A percentile compares a stretch with the other conserved stretches of the same genome.
These are phyloP conservation scores for Penicillium sp. DNA, from an alignment of 2,329 filamentous ascomycete species.

Conservation along the genomic window DNA sequence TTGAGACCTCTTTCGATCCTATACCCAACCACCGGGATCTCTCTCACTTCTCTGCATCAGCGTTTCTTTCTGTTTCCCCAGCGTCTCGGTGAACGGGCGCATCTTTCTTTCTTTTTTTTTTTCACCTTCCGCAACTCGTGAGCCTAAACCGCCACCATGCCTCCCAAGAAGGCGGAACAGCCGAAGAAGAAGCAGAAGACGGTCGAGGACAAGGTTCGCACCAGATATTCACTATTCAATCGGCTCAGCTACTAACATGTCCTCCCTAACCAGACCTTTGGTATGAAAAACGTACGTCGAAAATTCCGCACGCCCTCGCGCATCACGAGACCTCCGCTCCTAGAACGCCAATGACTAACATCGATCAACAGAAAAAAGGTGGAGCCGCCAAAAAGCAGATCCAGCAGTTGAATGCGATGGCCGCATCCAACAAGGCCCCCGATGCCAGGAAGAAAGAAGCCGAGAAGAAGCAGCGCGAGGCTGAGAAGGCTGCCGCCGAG, in stretches of 20 bases:
- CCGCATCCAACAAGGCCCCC: constrained; percentile 67
- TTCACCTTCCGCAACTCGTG: constrained; percentile 13
- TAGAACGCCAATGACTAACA: constrained; percentile 17
- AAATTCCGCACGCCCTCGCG: constrained; percentile 5
- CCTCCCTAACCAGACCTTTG: constrained; percentile 64
- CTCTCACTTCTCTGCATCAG: constrained; percentile 12
- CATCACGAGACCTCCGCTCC: constrained; percentile 1
- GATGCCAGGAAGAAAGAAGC: constrained; percentile 79
- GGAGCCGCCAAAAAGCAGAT: constrained; percentile 85
- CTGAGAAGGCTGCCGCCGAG: constrained; percentile 88
- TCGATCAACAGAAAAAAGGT: constrained; percentile 68
- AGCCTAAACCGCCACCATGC: constrained; percentile 38
- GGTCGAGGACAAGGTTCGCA: constrained; percentile 70
- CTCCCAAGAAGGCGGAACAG: constrained; percentile 45
- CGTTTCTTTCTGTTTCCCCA: constrained; percentile 8
- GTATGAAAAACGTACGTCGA: constrained; percentile 81
- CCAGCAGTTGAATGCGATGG: constrained; percentile 70
- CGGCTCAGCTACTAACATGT: constrained; percentile 15
- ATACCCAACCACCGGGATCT: not conserved
- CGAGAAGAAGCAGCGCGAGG: constrained; percentile 62
- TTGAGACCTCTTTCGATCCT: constrained; percentile 1
- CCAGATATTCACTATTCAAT: not conserved
- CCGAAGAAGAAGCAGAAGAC: constrained; percentile 47
- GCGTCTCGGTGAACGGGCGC: constrained; percentile 13
- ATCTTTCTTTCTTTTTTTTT: constrained; percentile 14